These are phyloP conservation scores for Tilletiaria anomala DNA, from an alignment of 1,284 basidiomycete genomes.

Conservation along the genomic window DNA sequence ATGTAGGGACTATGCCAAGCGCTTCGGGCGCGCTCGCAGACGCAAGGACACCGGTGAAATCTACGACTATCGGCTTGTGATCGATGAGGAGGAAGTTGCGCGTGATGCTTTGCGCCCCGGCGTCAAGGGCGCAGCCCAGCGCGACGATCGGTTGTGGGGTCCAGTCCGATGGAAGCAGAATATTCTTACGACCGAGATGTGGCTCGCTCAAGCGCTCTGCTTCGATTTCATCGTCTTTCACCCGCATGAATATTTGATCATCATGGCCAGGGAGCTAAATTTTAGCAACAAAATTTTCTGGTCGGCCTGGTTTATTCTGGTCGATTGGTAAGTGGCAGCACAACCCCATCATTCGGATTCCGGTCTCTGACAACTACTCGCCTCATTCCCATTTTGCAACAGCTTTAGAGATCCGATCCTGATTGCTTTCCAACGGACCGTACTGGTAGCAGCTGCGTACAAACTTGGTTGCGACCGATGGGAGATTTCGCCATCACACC, in stretches of 20 bases:
- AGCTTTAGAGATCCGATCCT: too few relatives aligned
- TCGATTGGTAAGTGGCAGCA: too few relatives aligned
- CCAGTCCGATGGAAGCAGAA: slow-evolving; percentile 49
- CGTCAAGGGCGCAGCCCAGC: background rate
- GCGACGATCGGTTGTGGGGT: background rate
- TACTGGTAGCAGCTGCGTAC: too few relatives aligned
- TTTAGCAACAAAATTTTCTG: too few relatives aligned
- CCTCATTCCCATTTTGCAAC: too few relatives aligned
- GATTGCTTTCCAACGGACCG: too few relatives aligned
- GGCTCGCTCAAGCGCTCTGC: slow-evolving; percentile 69
- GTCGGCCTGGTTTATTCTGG: too few relatives aligned
- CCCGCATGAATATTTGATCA: slow-evolving; percentile 48
- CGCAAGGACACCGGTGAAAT: background rate
- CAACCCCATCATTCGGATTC: too few relatives aligned
- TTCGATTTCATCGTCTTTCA: slow-evolving; percentile 76
- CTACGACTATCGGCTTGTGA: background rate
- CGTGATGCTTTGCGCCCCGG: background rate
- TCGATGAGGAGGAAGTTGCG: background rate
- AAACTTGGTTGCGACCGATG: too few relatives aligned
- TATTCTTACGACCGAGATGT: slow-evolving; percentile 67
- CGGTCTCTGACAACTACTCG: too few relatives aligned
- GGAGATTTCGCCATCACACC: too few relatives aligned
- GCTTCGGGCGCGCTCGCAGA: background rate
- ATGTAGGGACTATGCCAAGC: background rate
- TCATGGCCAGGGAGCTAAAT: slow-evolving; percentile 14